These are phyloP conservation scores for Casaregolazyma lundiana DNA, from an alignment of 1,139 yeast species.

Conservation along the genomic window DNA sequence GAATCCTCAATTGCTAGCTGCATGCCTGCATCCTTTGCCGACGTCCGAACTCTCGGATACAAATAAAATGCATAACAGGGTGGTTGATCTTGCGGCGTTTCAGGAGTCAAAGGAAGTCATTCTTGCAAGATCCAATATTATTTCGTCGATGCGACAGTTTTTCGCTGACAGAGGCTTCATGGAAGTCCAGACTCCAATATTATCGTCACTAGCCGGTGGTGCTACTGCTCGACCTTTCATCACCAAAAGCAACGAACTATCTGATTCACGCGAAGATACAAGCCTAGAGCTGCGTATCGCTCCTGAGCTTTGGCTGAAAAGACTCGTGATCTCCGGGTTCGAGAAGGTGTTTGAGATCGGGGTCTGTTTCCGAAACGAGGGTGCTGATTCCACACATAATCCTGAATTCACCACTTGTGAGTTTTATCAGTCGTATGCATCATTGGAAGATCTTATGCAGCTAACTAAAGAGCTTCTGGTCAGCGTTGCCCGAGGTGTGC, in stretches of 20 bases:
- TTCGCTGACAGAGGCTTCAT: conserved; percentile 54
- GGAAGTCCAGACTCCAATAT: conserved; percentile 85
- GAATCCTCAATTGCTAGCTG: conserved; percentile 53
- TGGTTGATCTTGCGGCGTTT: conserved; percentile 68
- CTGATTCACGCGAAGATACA: conserved; percentile 24
- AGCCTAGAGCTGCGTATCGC: conserved; percentile 74
- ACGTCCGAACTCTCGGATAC: conserved; percentile 51
- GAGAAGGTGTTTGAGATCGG: conserved; percentile 88
- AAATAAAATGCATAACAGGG: conserved; percentile 62
- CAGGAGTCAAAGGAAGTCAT: conserved; percentile 46
- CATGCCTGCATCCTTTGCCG: conserved; percentile 71
- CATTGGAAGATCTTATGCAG: conserved; percentile 59
- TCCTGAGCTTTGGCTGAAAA: conserved; percentile 90
- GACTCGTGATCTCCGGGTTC: conserved; percentile 75
- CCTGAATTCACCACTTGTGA: conserved; percentile 96
- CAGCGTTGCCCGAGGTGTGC: conserved; percentile 13
- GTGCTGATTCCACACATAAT: conserved; percentile 87
- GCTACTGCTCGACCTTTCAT: conserved; percentile 84
- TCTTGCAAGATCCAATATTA: conserved; percentile 49
- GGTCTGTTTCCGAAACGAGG: conserved; percentile 82
- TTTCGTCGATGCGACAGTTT: conserved; percentile 53
- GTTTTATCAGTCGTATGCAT: conserved; percentile 78
- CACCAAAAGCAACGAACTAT: conserved; percentile 51
- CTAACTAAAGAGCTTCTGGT: conserved; percentile 39
- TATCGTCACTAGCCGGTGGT: conserved; percentile 69